Conservation (phyloP, 805 yeast species). For the Yarrowia sp. region DNA sequence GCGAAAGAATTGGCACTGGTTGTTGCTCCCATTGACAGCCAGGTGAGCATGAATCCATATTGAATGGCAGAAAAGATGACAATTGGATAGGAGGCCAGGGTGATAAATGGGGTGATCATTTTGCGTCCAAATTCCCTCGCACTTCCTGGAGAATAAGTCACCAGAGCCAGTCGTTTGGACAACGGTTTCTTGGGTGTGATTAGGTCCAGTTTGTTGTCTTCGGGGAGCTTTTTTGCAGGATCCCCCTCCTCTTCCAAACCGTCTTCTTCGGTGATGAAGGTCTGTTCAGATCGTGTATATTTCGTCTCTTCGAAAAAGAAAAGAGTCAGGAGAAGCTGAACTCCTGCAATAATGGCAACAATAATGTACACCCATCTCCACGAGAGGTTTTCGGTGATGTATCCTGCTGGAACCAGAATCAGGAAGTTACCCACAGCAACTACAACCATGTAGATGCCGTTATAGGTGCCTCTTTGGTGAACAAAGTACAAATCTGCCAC, state of each 20-base stretch:
- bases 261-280: background rate
- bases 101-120: constrained; percentile 6
- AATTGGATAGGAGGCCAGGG: constrained; percentile 19
- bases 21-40: constrained; percentile 24
- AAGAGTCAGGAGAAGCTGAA: background rate
- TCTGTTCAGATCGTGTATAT: background rate
- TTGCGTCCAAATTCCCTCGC: constrained; percentile 1
- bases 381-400: constrained; percentile 30
- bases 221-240: background rate
- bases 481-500: constrained; percentile 26
- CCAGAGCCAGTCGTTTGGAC: background rate
- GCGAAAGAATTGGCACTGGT: constrained; percentile 1
- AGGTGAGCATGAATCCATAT: constrained; percentile 26
- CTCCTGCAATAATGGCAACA: constrained; percentile 24
- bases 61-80: constrained; percentile 23
- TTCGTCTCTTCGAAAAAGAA: background rate
- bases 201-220: background rate
- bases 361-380: constrained; percentile 34
- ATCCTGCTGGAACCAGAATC: constrained; percentile 32
- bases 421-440: constrained; percentile 32
- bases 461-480: constrained; percentile 32
- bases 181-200: background rate
- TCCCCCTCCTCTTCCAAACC: background rate
- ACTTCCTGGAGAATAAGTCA: constrained; percentile 1
- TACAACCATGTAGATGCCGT: constrained; percentile 32